Conservation (phyloP, 2,329 filamentous ascomycete species). For the Talaromyces atroroseus region DNA sequence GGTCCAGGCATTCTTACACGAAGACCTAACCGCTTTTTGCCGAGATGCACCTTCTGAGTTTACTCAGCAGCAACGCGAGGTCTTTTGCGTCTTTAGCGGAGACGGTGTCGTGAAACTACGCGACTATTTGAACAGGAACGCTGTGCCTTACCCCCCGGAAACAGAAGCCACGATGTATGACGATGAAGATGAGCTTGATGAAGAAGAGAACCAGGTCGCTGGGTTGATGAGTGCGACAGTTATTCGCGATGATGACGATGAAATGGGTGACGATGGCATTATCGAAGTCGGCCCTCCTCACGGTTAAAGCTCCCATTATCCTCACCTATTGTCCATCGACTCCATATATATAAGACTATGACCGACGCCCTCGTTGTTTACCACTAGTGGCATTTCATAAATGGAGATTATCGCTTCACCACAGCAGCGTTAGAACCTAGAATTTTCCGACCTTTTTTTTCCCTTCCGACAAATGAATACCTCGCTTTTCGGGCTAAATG, state of each 20-base stretch:
- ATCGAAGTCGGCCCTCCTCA: slow-evolving; percentile 32
- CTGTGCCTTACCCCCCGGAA: slow-evolving; percentile 25
- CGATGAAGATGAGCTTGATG: slow-evolving; percentile 40
- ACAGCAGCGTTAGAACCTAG: neutral
- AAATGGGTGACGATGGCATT: slow-evolving; percentile 15
- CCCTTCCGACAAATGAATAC: neutral
- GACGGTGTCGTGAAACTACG: slow-evolving; percentile 73
- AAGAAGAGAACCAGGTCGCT: slow-evolving; percentile 38
- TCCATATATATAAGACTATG: neutral
- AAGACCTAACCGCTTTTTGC: slow-evolving; percentile 80
- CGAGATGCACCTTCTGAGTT: slow-evolving; percentile 85
- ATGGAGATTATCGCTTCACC: neutral
- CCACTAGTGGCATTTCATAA: neutral
- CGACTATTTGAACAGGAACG: slow-evolving; percentile 62
- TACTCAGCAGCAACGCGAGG: slow-evolving; percentile 86
- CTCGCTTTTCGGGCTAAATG: neutral
- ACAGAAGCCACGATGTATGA: slow-evolving; percentile 41
- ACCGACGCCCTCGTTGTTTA: neutral
- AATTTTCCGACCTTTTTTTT: neutral
- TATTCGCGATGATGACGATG: slow-evolving; percentile 38
- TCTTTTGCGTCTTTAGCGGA: slow-evolving; percentile 97
- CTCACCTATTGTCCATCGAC: neutral
- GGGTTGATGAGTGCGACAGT: slow-evolving; percentile 38
- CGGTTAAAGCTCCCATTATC: slow-evolving; percentile 20
- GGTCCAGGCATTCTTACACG: slow-evolving; percentile 80